phyloP scores from a whole-genome alignment of 83 land plant genomes.

The Larix sibirica region DNA sequence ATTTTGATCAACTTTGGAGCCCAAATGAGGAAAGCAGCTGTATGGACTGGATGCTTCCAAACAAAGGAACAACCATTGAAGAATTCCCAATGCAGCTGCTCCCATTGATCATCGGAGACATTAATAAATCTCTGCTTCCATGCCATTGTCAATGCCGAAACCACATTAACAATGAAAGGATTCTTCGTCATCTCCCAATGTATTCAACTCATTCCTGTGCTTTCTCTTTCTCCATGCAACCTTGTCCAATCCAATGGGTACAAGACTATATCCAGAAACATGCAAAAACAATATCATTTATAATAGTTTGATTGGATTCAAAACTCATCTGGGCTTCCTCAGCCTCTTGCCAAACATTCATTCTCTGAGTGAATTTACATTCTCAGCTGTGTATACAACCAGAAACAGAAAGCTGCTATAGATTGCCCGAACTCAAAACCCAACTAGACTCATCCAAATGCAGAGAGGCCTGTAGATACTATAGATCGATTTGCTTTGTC shows the following conservation, averaged over 20 bases:
- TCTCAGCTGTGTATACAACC: too few relatives aligned
- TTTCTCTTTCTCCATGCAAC: background rate
- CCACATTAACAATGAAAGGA: background rate
- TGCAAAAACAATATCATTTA: background rate
- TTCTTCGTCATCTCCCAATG: background rate
- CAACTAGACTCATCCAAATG: too few relatives aligned
- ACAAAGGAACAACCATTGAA: background rate
- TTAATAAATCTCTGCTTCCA: background rate
- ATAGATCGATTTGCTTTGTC: too few relatives aligned
- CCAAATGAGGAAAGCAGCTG: background rate
- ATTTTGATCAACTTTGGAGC: background rate
- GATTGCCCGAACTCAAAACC: too few relatives aligned
- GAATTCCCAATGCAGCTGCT: background rate
- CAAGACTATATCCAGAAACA: background rate
- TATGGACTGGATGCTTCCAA: background rate
- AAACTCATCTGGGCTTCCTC: background rate
- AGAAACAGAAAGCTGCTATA: too few relatives aligned
- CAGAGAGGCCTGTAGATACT: too few relatives aligned
- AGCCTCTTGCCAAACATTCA: background rate
- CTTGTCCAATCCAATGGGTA: background rate
- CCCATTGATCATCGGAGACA: conserved; percentile 1
- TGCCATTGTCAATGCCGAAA: background rate
- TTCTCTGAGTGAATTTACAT: too few relatives aligned
- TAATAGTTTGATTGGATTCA: background rate
- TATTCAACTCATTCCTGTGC: background rate